Evolutionary conservation across 352 stramenopile species (phyloP), one percentile per base, ranked within the genome.

Genomic region (Pythium guiyangense): DNA sequence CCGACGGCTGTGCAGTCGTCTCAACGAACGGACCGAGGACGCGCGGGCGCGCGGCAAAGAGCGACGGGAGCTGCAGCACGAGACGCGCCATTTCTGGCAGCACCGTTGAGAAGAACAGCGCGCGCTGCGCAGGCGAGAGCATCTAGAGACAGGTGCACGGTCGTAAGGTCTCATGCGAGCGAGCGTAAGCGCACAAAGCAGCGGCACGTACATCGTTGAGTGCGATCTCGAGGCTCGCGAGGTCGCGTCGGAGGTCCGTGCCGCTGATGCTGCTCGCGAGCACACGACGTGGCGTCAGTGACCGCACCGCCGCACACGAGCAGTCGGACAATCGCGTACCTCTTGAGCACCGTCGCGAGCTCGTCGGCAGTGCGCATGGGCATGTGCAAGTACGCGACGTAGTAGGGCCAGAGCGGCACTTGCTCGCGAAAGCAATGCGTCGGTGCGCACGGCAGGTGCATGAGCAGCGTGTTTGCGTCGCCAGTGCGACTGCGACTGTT

Each of bases 341-440:
- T 31, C 57, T 85, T 65, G 22, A 90, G 34, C 54, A 70, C 61
- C 3, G 25, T 14, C 2, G 58, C 25, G 18, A 92, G 66, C 12
- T 84, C 77, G 0, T 60, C 46, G 1, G 65, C 52, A 27, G 69
- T 66, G 2, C 22, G 54, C 39, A 88, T 86, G 4, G 79, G 79
- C 18, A 69, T 57, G 3, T 59, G 59, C 40, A 92, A 31, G 25
- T 74, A 73, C 9, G 69, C 69, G 14, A 83, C 62, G 37, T 79
- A 59, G 52, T 90, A 92, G 4, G 83, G 83, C 83, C 83, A 92
- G n/a, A 86, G 43, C 43, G 83, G 83, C 44, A 92, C 73, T 35
- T 69, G 31, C 4, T 67, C 52, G 42, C 59, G 42, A 25, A 66
- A 77, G 2, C 55, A 22, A 44, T 67, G 73, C 20, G 31, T 37